A percentile compares a stretch with the other conserved stretches of the same genome.
Evolutionary conservation across 768 basidiomycete species (phyloP).

Genomic region (Scleroderma bovista): DNA sequence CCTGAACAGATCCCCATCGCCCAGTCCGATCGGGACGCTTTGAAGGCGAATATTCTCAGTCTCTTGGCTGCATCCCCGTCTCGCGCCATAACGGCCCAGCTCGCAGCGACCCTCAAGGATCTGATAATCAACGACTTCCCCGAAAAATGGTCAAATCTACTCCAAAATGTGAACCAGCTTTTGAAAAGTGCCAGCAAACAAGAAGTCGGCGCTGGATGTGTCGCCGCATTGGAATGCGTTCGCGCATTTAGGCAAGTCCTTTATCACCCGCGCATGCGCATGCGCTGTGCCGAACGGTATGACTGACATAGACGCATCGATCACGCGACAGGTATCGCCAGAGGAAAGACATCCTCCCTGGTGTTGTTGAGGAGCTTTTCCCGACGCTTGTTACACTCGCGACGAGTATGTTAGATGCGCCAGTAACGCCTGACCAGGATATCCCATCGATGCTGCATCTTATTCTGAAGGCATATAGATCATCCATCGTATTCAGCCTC

Average conservation of each 20-base stretch:
- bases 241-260: constrained; percentile 42
- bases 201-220: constrained; percentile 77
- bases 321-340: constrained; percentile 55
- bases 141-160: constrained; percentile 61
- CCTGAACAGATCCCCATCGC: constrained; percentile 62
- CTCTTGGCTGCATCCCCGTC: constrained; percentile 66
- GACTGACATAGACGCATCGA: constrained; percentile 32
- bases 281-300: too few relatives aligned
- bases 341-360: constrained; percentile 51
- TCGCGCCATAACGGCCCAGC: constrained; percentile 65
- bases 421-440: constrained; percentile 57
- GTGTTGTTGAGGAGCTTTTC: constrained; percentile 59
- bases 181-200: constrained; percentile 58
- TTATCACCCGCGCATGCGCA: too few relatives aligned
- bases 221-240: constrained; percentile 72
- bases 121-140: constrained; percentile 78
- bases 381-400: constrained; percentile 76
- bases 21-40: constrained; percentile 63
- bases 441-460: constrained; percentile 81
- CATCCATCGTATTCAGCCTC: constrained; percentile 70
- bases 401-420: constrained; percentile 57
- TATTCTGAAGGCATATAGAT: constrained; percentile 84
- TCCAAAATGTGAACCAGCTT: constrained; percentile 62
- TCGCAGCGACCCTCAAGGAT: constrained; percentile 67
- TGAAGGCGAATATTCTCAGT: constrained; percentile 62